Evolutionary conservation across 2,329 filamentous ascomycete species (phyloP).

Genomic region (Simplicillium aogashimaense): DNA sequence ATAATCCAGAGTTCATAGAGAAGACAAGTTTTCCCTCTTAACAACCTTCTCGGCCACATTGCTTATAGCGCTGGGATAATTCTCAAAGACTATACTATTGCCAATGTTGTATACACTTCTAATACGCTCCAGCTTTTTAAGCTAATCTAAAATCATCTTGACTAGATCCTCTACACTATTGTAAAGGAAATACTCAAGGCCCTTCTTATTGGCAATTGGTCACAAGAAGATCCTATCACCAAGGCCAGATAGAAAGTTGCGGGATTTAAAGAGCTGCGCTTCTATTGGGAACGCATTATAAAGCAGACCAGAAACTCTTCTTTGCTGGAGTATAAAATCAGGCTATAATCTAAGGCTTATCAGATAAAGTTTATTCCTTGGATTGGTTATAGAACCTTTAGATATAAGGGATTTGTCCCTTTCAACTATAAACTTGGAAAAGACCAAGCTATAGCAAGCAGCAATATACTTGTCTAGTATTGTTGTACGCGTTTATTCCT

Average conservation of each 20-base stretch:
- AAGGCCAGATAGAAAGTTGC: slow-evolving; percentile 11
- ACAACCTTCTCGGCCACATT: slow-evolving; percentile 17
- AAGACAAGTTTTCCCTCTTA: slow-evolving; percentile 7
- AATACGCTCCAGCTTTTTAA: slow-evolving; percentile 13
- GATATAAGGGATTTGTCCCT: slow-evolving; percentile 13
- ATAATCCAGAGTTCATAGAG: slow-evolving; percentile 10
- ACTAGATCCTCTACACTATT: slow-evolving; percentile 20
- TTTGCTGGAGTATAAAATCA: slow-evolving; percentile 17
- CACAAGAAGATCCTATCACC: slow-evolving; percentile 11
- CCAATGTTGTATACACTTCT: slow-evolving; percentile 14
- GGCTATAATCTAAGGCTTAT: slow-evolving; percentile 16
- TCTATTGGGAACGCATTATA: slow-evolving; percentile 12
- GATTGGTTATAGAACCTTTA: slow-evolving; percentile 17
- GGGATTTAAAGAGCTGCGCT: slow-evolving; percentile 15
- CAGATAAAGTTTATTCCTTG: slow-evolving; percentile 17
- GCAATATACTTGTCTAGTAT: slow-evolving; percentile 20
- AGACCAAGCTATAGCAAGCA: slow-evolving; percentile 16
- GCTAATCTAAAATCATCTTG: slow-evolving; percentile 15
- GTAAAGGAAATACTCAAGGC: slow-evolving; percentile 18
- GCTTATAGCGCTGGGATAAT: slow-evolving; percentile 16
- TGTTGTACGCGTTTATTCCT: slow-evolving; percentile 14
- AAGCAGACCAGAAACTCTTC: slow-evolving; percentile 11
- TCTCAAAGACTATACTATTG: slow-evolving; percentile 21
- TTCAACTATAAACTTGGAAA: slow-evolving; percentile 14
- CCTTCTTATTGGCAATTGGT: slow-evolving; percentile 16